These are phyloP conservation scores for Citrus sp. DNA, from an alignment of 345 rosid species.

Conservation along the genomic window DNA sequence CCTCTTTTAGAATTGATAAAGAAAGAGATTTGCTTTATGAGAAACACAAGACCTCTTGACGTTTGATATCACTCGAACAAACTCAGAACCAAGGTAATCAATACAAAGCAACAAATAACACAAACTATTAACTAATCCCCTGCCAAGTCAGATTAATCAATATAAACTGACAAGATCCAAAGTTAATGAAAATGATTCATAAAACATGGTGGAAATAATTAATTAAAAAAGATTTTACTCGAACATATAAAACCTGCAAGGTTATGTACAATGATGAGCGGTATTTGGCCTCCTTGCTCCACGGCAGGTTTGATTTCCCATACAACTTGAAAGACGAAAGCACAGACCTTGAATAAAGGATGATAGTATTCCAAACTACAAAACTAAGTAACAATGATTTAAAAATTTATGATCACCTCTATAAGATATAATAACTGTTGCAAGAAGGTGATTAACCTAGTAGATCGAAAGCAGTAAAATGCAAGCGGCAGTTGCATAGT, in stretches of 20 bases:
- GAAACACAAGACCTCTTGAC: no score
- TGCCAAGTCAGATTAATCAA: no score
- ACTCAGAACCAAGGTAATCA: no score
- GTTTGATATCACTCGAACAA: no score
- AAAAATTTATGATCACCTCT: constrained; percentile 10
- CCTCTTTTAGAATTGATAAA: no score
- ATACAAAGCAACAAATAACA: no score
- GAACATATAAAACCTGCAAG: constrained; percentile 9
- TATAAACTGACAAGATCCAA: not conserved
- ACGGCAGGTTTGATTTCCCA: constrained; percentile 2
- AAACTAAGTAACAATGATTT: not conserved
- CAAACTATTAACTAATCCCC: no score
- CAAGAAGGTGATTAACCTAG: not conserved
- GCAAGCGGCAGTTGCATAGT: constrained; percentile 7
- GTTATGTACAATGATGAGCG: constrained; percentile 2
- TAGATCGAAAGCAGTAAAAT: constrained; percentile 13
- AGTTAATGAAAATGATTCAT: not conserved
- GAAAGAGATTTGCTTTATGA: no score
- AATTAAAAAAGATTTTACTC: not conserved
- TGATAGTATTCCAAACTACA: constrained; percentile 7
- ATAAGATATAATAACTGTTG: not conserved
- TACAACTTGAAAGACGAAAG: not conserved
- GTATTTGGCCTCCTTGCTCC: constrained; percentile 1
- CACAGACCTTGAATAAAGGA: not conserved
- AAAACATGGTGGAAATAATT: no score